Percentiles rank a stretch among this genome's conserved stretches.
These are phyloP conservation scores for Heimioporus sp. DNA, from an alignment of 768 basidiomycete species.

Conservation along the genomic window DNA sequence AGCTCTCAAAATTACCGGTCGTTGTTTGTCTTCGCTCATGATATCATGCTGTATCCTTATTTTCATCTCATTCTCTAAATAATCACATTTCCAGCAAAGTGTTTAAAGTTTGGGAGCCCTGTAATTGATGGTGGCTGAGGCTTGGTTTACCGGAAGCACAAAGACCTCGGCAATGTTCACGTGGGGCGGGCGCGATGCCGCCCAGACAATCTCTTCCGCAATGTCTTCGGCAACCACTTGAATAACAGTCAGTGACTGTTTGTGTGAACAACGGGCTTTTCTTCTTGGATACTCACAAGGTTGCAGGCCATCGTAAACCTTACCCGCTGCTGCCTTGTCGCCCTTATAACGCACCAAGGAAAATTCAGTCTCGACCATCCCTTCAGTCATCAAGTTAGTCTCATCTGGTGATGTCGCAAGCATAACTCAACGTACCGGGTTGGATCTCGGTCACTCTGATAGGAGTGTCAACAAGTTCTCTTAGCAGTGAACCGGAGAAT, in stretches of 20 bases:
- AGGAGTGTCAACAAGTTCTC: slow-evolving; percentile 88
- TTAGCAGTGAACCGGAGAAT: slow-evolving; percentile 77
- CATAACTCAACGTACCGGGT: slow-evolving; percentile 55
- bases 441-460: slow-evolving; percentile 95
- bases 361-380: slow-evolving; percentile 92
- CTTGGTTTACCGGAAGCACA: slow-evolving; percentile 80
- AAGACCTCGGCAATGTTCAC: slow-evolving; percentile 86
- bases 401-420: neutral
- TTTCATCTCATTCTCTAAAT: slow-evolving; percentile 1
- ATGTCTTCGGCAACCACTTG: slow-evolving; percentile 82
- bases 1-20: neutral
- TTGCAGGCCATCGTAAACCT: slow-evolving; percentile 86
- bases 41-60: slow-evolving; percentile 36
- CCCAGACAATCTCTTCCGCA: slow-evolving; percentile 98
- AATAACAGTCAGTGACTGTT: slow-evolving; percentile 4
- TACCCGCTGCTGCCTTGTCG: slow-evolving; percentile 75
- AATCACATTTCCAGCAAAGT: neutral
- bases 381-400: slow-evolving; percentile 30
- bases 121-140: slow-evolving; percentile 62
- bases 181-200: slow-evolving; percentile 85
- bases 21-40: slow-evolving; percentile 15
- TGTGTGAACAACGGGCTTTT: neutral
- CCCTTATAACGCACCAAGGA: slow-evolving; percentile 89
- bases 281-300: slow-evolving; percentile 56
- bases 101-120: slow-evolving; percentile 32